Evolutionary conservation across 805 yeast genomes (phyloP), one percentile per base, ranked within the genome.

Genomic region (Geotrichum ghanense): DNA sequence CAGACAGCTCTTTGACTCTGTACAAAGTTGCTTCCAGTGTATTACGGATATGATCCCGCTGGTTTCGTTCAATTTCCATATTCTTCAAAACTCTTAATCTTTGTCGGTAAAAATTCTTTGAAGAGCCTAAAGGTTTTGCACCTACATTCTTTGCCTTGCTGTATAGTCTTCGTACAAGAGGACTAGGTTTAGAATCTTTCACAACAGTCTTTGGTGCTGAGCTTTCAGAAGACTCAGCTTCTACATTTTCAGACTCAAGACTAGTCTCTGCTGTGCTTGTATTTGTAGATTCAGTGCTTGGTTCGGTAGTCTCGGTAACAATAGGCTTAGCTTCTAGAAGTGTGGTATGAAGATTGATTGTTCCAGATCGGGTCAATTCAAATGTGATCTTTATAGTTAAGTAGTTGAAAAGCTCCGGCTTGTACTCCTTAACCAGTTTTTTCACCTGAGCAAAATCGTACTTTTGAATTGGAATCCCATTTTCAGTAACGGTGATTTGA

Each of bases 1-100:
- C 75, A 17, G 85, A 55, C 45, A 67, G 71, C 7, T 74, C 70
- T 48, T 95, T 76, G 24, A 85, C 69, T 48, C 72, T 73, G 65
- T 90, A 89, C 46, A 88, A 68, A n/a, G 74, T 65, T 19, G 79
- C 72, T 64, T 90, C 97, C 19, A 90, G 71, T 27, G 70, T 64
- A 61, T 89, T 90, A 53, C 76, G 73, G 24, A 74, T 64, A 47
- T 76, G 77, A 41, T 83, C 83, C 37, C 75, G 64, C 45, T 68
- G 64, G 23, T 66, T 63, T 46, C 84, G 70, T 45, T 71, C 76
- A 12, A 65, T 62, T 54, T 87, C 95, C 48, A 69, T 69, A 20
- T 60, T 58, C 48, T 76, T 78, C 60, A 82, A 69, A 16, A 65
- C 65, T 34, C 65, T 63, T 54, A 90, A 68, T 48, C 77, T 78